These are phyloP conservation scores for Blastomyces emzantsi DNA, from an alignment of 2,329 filamentous ascomycete species.

Conservation along the genomic window DNA sequence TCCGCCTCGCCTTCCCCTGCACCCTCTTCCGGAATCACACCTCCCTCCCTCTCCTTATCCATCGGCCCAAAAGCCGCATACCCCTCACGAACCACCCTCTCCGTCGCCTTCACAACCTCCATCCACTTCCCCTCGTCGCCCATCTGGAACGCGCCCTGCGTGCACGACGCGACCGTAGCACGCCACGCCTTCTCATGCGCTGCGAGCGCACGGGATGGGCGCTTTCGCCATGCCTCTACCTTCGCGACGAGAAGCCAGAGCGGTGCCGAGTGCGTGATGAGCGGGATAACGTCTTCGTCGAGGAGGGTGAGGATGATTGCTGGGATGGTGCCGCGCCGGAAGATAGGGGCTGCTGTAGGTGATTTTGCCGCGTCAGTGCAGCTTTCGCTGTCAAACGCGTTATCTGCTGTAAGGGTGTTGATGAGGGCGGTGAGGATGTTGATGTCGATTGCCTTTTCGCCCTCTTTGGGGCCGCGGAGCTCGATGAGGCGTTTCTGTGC, in stretches of 20 bases:
- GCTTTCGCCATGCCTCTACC: constrained; percentile 62
- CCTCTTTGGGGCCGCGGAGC: constrained; percentile 55
- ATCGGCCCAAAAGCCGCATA: constrained; percentile 69
- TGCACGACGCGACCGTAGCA: constrained; percentile 45
- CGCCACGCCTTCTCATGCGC: constrained; percentile 89
- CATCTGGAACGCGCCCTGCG: constrained; percentile 38
- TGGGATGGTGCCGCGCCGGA: constrained; percentile 45
- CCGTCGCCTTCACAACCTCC: constrained; percentile 65
- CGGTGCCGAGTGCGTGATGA: constrained; percentile 70
- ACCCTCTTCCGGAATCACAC: constrained; percentile 30
- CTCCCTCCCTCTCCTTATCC: constrained; percentile 45
- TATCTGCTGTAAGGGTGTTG: constrained; percentile 54
- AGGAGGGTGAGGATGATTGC: constrained; percentile 57
- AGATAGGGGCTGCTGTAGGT: constrained; percentile 28
- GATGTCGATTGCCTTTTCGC: constrained; percentile 69
- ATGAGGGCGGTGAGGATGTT: constrained; percentile 64
- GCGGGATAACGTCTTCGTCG: constrained; percentile 64
- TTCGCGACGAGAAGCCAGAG: constrained; percentile 69
- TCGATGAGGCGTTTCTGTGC: constrained; percentile 67
- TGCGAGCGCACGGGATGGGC: constrained; percentile 63
- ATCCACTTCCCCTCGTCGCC: constrained; percentile 59
- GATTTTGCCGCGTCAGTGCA: constrained; percentile 18
- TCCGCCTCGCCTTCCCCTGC: constrained; percentile 40
- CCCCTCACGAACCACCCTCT: constrained; percentile 63
- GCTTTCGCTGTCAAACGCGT: constrained; percentile 33